phyloP scores from a whole-genome alignment of 2,329 filamentous ascomycete species.

The Colletotrichum cuscutae region DNA sequence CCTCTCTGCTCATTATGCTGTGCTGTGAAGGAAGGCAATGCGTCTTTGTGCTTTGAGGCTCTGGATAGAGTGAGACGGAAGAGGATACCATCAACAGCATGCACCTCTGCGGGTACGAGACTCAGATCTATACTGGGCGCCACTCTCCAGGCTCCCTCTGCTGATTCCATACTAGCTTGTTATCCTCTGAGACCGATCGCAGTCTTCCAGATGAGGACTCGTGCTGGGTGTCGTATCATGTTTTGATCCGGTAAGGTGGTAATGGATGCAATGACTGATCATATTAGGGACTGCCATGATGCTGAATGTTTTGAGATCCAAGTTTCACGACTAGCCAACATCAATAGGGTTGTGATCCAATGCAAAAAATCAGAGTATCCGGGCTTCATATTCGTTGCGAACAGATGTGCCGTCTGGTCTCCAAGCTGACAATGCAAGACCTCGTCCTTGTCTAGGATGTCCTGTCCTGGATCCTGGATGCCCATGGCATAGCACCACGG shows the following conservation, averaged over 20 bases:
- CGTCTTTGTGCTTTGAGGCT: background rate
- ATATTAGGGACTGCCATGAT: background rate
- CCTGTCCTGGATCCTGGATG: background rate
- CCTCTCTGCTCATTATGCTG: background rate
- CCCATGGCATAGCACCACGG: background rate
- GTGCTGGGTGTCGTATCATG: background rate
- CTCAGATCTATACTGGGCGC: background rate
- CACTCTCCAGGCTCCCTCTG: background rate
- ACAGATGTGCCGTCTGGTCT: background rate
- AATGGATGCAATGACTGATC: background rate
- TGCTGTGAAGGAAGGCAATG: background rate
- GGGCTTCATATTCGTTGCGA: background rate
- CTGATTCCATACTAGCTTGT: background rate
- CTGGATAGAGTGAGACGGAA: background rate
- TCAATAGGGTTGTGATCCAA: background rate
- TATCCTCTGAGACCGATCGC: background rate
- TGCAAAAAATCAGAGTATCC: background rate
- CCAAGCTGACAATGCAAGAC: background rate
- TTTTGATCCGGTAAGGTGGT: background rate
- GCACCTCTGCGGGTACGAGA: background rate
- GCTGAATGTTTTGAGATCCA: background rate
- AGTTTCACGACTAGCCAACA: background rate
- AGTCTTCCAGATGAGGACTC: background rate
- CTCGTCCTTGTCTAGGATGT: background rate
- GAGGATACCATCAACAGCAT: background rate